A percentile compares a stretch with the other conserved stretches of the same genome.
Evolutionary conservation across 768 basidiomycete species (phyloP).

Genomic region (Xanthoconium purpureum): DNA sequence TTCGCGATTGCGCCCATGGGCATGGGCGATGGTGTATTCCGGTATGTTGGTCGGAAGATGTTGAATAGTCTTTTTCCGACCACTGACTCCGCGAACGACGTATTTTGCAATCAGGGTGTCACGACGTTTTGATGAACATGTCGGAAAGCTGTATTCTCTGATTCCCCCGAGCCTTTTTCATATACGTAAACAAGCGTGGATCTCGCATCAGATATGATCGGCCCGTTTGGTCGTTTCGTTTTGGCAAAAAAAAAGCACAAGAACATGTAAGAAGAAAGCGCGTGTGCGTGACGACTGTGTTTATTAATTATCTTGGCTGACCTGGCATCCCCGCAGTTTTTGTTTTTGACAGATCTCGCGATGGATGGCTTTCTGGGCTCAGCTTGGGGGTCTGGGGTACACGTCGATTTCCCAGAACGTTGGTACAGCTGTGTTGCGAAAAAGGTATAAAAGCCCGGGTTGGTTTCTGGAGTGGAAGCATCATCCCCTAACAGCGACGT

Average conservation of each 20-base stretch:
- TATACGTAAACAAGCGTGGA: neutral
- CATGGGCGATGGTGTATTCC: neutral
- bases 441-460: neutral
- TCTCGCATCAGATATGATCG: constrained; percentile 4
- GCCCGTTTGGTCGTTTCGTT: neutral
- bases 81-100: constrained; percentile 1
- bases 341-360: neutral
- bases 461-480: neutral
- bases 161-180: neutral
- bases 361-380: neutral
- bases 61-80: constrained; percentile 1
- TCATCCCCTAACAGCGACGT: neutral
- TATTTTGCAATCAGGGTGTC: neutral
- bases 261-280: neutral
- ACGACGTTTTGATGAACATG: neutral
- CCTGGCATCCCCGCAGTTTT: neutral
- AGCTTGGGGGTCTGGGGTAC: neutral
- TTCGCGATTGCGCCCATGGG: neutral
- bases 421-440: neutral
- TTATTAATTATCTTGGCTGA: neutral
- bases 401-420: too few relatives aligned
- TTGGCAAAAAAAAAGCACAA: neutral
- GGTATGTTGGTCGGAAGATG: constrained; percentile 12
- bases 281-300: too few relatives aligned
- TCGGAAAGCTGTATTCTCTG: neutral